Base-by-base conservation (phyloP, 176 grass and related monocot species). In the Triticum urartu region DNA sequence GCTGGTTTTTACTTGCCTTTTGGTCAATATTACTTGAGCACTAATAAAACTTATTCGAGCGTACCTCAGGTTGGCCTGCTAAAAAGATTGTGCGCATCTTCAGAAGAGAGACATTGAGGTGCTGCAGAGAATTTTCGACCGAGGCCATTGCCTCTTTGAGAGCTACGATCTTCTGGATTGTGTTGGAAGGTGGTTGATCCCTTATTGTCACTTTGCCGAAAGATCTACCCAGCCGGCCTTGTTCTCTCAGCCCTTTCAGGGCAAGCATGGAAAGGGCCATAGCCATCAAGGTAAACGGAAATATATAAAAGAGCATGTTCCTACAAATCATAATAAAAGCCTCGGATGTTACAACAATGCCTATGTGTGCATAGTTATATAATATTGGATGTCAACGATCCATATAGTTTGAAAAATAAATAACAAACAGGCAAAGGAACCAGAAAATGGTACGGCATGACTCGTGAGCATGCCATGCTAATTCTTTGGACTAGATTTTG, bases 131-230 rank as follows among this genome's bases (percentile, higher is more conserved):
- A 83, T 95, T 98, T 74, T 98, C 96, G 79, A 98, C 82, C 14
- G 91, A 89, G 71, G 91, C 86, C 91, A 98, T 95, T 70, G 96
- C 93, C 88, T 95, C 96, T 92, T 95, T 95, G 63, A 98, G 96
- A 84, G 90, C 93, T 77, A 94, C 74, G 52, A 98, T 94, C 88
- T 94, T 98, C 83, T 98, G 93, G 18, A 98, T 92, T 81, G 96
- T 95, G 84, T 98, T 98, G 47, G 96, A 98, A 84, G 90, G 96
- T 15, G 93, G 91, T 75, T 98, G 96, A 82, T 95, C 91, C 83
- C 80, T 89, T 86, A 98, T 93, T 58, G 84, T 94, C 82, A 98
- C 91, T 68, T 90, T 92, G 68, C 93, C 96, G n/a, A 98, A 95
- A 83, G 92, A 95, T 79, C 96, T 93, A 48, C 93, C 93, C 28